phyloP scores from a whole-genome alignment of 225 moss, liverwort and hornwort genomes.

The Physcomitrium patens region DNA sequence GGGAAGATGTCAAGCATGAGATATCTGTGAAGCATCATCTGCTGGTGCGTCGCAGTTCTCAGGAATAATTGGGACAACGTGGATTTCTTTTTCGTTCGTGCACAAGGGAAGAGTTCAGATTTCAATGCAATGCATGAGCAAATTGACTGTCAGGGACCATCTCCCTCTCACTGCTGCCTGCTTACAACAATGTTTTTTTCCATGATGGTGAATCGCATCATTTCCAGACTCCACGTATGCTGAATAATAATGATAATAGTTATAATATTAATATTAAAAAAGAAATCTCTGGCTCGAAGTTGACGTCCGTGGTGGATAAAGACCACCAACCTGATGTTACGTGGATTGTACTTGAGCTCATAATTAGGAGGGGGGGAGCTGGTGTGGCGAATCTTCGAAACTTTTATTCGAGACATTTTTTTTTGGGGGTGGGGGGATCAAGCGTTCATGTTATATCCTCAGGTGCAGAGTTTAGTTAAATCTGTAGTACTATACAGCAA shows the following conservation, averaged over 20 bases:
- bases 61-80: background rate
- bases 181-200: background rate
- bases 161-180: background rate
- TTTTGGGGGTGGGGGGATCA: no score
- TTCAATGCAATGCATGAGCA: background rate
- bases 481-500: background rate
- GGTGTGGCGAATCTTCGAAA: background rate
- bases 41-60: background rate
- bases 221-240: no score
- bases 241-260: no score
- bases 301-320: background rate
- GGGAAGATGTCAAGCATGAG: background rate
- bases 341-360: background rate
- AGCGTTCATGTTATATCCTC: conserved; percentile 8
- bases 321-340: background rate
- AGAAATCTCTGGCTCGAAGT: background rate
- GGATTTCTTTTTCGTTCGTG: background rate
- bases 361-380: background rate
- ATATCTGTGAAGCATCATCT: background rate
- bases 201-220: background rate
- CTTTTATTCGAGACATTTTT: background rate
- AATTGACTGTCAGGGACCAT: background rate
- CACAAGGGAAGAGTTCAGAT: background rate
- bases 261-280: background rate
- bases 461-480: background rate